Base-by-base conservation (phyloP, 768 basidiomycete genomes). In the Zangia roseola region DNA sequence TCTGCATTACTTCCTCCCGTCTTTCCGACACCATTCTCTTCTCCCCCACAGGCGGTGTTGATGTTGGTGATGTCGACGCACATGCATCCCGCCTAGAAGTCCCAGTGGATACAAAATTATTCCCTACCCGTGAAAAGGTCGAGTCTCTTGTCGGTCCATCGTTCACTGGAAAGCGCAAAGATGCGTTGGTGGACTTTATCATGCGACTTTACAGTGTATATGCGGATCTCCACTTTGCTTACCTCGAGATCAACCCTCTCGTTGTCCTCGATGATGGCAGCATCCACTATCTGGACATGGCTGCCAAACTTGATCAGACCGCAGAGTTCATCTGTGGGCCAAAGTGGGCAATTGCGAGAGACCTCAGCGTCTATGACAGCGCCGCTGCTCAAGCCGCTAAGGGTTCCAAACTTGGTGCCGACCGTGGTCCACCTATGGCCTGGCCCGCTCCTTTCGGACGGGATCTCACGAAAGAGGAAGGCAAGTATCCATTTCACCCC, bases 171-270 rank as follows among this genome's bases (percentile, higher is more conserved):
- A 81, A 74, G 45, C 93, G 93, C 78, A 86, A 90, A 72, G 89
- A 94, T 53, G 90, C 91, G 28, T 86, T 98, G 53, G 82, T 89
- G 61, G 94, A 98, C 75, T 99, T 97, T 75, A 78, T 99, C 65
- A 78, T 88, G 70, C 83, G 94, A 52, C 84, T 98, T 24, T 98
- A 99, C 82, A 86, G 86, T 54, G 93, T 97, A 62, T 98, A 98
- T 70, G 94, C 94, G 58, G 94, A 99, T 69, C 88, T 98, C 45
- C 97, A 99, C 79, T 99, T 97, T 67, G 93, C 97, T 19, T 98
- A 99, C 76, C 91, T 99, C 65, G 95, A 98, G 74, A 99, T 99
- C 73, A 99, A 98, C 81, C 97, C 97, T 36, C 83, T 99, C 47
- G 86, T 98, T 64, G 89, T 91, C 66, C 84, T 97, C 61, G 94